phyloP scores from a whole-genome alignment of 2,329 filamentous ascomycete species.

The Dothiorella sarmentorum region DNA sequence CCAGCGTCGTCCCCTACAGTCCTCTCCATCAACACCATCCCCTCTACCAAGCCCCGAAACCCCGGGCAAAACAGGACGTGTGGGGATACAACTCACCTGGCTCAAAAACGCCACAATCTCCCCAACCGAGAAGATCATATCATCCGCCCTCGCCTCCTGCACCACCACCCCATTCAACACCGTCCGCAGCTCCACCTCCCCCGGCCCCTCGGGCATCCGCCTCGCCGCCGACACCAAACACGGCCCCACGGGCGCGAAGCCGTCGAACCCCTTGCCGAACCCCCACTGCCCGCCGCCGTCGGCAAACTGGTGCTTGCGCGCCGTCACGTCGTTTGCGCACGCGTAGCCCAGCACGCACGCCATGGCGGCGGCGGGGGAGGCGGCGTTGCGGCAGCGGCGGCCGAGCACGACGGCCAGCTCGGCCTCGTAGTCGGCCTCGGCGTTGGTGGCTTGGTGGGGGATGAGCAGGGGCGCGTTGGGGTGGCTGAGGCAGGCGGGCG shows the following conservation, averaged over 20 bases:
- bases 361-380: conserved; percentile 54
- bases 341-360: conserved; percentile 64
- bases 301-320: conserved; percentile 50
- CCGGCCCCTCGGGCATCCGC: conserved; percentile 33
- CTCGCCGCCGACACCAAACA: conserved; percentile 27
- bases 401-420: conserved; percentile 36
- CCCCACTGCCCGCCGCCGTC: conserved; percentile 29
- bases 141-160: conserved; percentile 44
- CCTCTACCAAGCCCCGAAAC: too few species aligned
- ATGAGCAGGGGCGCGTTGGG: neutral
- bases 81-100: conserved; percentile 41
- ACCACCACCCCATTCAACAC: conserved; percentile 44
- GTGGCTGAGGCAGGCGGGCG: neutral
- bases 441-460: neutral
- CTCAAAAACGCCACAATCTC: conserved; percentile 59
- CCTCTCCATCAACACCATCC: neutral
- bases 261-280: conserved; percentile 45
- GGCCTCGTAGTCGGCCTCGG: conserved; percentile 20
- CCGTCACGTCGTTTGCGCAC: conserved; percentile 61
- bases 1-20: conserved; percentile 56
- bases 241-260: conserved; percentile 45
- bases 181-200: conserved; percentile 35
- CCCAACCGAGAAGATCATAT: conserved; percentile 62
- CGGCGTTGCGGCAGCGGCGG: conserved; percentile 34
- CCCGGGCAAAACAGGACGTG: neutral